phyloP scores from a whole-genome alignment of 768 basidiomycete species.

The Piloderma croceum region DNA sequence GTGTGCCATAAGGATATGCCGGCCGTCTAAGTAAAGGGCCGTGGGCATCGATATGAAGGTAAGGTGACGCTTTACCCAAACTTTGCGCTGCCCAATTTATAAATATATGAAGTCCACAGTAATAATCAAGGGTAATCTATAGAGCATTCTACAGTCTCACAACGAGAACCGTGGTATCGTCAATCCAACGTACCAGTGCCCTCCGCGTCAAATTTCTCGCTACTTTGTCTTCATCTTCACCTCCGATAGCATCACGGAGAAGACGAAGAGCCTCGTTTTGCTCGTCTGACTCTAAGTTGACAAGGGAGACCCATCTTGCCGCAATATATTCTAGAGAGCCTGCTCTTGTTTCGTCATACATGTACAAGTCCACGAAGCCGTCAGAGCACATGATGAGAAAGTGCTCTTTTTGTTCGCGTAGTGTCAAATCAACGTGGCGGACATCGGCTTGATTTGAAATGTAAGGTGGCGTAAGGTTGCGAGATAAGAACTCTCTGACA shows the following conservation, averaged over 20 bases:
- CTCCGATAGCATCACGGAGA: constrained; percentile 41
- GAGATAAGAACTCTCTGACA: constrained; percentile 37
- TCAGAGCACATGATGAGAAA: constrained; percentile 49
- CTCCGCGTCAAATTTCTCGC: constrained; percentile 46
- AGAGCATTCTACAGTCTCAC: constrained; percentile 9
- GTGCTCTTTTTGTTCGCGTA: constrained; percentile 17
- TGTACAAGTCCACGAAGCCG: constrained; percentile 29
- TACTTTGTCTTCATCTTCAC: constrained; percentile 34
- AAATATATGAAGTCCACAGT: neutral
- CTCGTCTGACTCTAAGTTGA: constrained; percentile 13
- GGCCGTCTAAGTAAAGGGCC: too few species aligned
- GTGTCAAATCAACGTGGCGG: constrained; percentile 31
- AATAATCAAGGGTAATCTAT: neutral
- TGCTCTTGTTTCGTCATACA: constrained; percentile 14
- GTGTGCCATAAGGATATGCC: too few species aligned
- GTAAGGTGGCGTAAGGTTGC: constrained; percentile 50
- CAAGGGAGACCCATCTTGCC: constrained; percentile 33
- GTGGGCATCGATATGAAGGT: too few species aligned
- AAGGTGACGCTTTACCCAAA: too few species aligned
- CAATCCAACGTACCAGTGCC: constrained; percentile 46
- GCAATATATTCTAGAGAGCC: constrained; percentile 18
- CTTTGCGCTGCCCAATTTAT: too few species aligned
- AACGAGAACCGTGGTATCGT: constrained; percentile 51
- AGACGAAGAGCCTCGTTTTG: constrained; percentile 34
- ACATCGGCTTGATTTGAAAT: constrained; percentile 41